Conservation (phyloP, 2,329 filamentous ascomycete genomes). For the Colletotrichum abscissum region DNA sequence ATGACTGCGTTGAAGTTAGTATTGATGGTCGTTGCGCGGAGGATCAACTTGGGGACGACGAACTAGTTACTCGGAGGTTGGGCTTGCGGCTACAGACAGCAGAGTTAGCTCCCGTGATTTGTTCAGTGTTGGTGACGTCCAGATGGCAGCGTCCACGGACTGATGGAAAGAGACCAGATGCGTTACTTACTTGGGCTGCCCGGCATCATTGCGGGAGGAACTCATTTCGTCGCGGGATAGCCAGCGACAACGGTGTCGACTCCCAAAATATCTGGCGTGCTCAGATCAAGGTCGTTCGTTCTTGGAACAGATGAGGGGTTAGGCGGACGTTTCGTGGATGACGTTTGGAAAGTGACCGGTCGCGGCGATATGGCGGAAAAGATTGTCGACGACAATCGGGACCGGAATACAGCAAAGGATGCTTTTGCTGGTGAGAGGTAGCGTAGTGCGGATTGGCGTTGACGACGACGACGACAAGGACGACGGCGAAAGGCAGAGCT, state of each 20-base stretch:
- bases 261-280: constrained; percentile 28
- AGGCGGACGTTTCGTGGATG: not conserved
- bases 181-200: constrained; percentile 47
- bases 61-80: constrained; percentile 95
- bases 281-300: constrained; percentile 15
- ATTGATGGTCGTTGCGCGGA: constrained; percentile 34
- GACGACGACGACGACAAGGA: constrained; percentile 35
- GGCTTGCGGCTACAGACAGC: constrained; percentile 69
- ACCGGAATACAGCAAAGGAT: constrained; percentile 15
- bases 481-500: constrained; percentile 34
- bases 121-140: not conserved
- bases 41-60: constrained; percentile 47
- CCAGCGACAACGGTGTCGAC: constrained; percentile 35
- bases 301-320: constrained; percentile 33
- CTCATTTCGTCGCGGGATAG: constrained; percentile 36
- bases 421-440: constrained; percentile 20
- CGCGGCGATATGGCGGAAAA: constrained; percentile 11
- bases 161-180: not conserved
- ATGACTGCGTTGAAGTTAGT: constrained; percentile 77
- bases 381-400: constrained; percentile 2
- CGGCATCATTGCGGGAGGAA: constrained; percentile 48
- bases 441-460: constrained; percentile 28
- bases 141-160: not conserved
- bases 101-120: constrained; percentile 13
- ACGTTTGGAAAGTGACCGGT: constrained; percentile 21